Percentiles rank a stretch among this genome's conserved stretches.
Evolutionary conservation across 306 rosid species (phyloP).

Genomic region (Fragaria vesca): DNA sequence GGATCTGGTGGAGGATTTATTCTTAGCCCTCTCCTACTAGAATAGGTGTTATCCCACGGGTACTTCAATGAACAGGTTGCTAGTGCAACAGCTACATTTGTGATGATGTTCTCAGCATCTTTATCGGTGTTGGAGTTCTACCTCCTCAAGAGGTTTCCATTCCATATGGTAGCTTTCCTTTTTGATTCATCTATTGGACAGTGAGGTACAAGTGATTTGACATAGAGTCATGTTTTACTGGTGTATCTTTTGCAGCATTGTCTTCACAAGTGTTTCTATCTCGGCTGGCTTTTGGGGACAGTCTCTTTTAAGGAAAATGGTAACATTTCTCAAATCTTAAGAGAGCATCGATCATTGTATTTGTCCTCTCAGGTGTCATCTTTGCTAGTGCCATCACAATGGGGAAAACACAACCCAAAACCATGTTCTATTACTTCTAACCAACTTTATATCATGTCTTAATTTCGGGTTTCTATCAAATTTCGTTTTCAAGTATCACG

Average conservation of each 20-base stretch:
- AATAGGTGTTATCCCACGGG: conserved; percentile 90
- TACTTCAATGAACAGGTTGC: conserved; percentile 58
- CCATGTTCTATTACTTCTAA: neutral
- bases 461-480: neutral
- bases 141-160: conserved; percentile 85
- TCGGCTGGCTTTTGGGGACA: conserved; percentile 92
- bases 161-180: conserved; percentile 57
- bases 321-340: conserved; percentile 35
- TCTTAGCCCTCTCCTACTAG: conserved; percentile 83
- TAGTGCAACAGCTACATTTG: conserved; percentile 89
- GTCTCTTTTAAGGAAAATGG: conserved; percentile 53
- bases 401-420: conserved; percentile 44
- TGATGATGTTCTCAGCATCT: conserved; percentile 86
- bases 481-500: conserved; percentile 48
- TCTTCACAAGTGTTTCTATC: conserved; percentile 59
- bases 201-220: neutral
- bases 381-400: conserved; percentile 80
- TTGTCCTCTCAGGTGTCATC: conserved; percentile 84
- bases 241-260: conserved; percentile 49
- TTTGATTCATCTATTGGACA: neutral
- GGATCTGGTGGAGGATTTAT: conserved; percentile 93
- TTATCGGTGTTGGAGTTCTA: conserved; percentile 80
- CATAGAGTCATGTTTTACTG: neutral
- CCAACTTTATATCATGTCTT: neutral
- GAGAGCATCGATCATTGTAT: conserved; percentile 77